phyloP scores from a whole-genome alignment of 805 yeast genomes.

The Lachancea sp. region DNA sequence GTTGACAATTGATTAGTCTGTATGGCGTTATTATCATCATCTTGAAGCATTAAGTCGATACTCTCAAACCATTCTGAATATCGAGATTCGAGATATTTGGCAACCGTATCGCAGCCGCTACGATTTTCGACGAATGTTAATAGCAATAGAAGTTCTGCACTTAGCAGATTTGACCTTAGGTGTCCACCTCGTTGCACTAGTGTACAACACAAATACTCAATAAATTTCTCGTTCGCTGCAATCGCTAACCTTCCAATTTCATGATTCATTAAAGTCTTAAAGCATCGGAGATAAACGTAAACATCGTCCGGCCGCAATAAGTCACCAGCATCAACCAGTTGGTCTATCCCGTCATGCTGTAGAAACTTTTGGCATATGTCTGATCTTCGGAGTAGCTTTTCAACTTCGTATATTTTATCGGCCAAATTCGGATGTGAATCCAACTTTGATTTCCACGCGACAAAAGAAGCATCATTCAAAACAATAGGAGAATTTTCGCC shows the following conservation, averaged over 20 bases:
- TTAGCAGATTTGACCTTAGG: constrained; percentile 17
- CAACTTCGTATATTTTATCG: constrained; percentile 22
- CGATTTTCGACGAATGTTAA: constrained; percentile 26
- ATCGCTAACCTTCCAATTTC: constrained; percentile 16
- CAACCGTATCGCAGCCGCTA: constrained; percentile 21
- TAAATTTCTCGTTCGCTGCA: constrained; percentile 11
- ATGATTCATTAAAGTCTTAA: constrained; percentile 22
- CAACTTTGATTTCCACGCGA: constrained; percentile 6
- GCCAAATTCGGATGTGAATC: constrained; percentile 8
- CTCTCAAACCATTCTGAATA: constrained; percentile 13
- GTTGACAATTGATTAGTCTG: constrained; percentile 5
- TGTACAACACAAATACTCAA: constrained; percentile 17
- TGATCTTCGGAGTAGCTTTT: constrained; percentile 22
- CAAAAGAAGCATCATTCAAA: not conserved
- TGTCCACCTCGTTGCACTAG: constrained; percentile 11
- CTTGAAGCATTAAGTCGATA: constrained; percentile 7
- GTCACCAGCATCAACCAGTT: constrained; percentile 12
- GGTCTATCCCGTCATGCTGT: constrained; percentile 13
- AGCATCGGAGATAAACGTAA: constrained; percentile 27
- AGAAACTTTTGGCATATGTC: constrained; percentile 17
- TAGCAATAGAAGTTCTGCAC: constrained; percentile 23
- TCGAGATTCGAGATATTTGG: constrained; percentile 9
- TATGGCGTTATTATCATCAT: constrained; percentile 1
- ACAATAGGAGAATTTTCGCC: not conserved
- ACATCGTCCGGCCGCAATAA: constrained; percentile 8